Evolutionary conservation across 2,329 filamentous ascomycete species (phyloP).

Genomic region (Triangularia setosa): DNA sequence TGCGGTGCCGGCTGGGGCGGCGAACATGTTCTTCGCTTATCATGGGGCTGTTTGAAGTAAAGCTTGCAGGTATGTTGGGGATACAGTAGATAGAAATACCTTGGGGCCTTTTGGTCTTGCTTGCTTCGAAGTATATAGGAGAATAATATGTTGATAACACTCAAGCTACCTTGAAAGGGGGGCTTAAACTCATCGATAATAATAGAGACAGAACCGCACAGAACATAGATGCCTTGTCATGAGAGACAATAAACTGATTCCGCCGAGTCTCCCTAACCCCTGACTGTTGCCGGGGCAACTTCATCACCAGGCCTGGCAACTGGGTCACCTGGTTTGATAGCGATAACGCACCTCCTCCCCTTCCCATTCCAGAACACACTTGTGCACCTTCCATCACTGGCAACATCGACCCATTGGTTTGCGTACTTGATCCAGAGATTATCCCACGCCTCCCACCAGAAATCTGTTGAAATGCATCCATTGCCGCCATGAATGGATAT

Average conservation of each 20-base stretch:
- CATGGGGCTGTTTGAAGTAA: background rate
- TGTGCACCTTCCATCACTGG: background rate
- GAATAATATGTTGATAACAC: too few species aligned
- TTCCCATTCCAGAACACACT: background rate
- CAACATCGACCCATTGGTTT: background rate
- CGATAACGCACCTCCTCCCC: background rate
- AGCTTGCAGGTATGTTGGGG: background rate
- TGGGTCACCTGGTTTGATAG: background rate
- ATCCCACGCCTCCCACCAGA: background rate
- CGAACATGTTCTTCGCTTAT: background rate
- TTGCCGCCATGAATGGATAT: slow-evolving; percentile 29
- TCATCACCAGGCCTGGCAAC: background rate
- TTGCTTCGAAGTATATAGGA: too few species aligned
- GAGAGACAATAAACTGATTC: too few species aligned
- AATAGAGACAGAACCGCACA: too few species aligned
- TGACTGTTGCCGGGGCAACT: background rate
- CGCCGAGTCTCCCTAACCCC: background rate
- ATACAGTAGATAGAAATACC: too few species aligned
- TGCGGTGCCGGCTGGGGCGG: background rate
- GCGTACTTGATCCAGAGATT: slow-evolving; percentile 7
- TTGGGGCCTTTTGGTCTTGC: too few species aligned
- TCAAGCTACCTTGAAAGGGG: too few species aligned
- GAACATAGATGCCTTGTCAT: too few species aligned
- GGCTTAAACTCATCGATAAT: too few species aligned
- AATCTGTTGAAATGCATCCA: background rate